phyloP scores from a whole-genome alignment of 345 rosid genomes.

The Cardamine occulta region DNA sequence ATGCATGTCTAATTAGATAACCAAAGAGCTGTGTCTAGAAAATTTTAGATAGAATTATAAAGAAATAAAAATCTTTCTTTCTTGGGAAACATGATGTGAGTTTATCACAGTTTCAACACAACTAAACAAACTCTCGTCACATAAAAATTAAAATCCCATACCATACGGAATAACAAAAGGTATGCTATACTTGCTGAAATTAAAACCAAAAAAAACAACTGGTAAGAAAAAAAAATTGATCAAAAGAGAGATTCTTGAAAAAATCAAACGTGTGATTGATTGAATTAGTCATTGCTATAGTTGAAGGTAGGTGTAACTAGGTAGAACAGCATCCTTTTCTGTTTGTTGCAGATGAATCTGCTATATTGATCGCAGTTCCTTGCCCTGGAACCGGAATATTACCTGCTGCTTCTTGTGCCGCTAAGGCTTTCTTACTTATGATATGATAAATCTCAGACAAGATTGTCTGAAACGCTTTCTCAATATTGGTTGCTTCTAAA shows the following conservation, averaged over 20 bases:
- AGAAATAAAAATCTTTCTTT: neutral
- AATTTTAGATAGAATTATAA: neutral
- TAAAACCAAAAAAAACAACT: neutral
- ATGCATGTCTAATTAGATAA: slow-evolving; percentile 2
- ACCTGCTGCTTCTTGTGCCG: slow-evolving; percentile 67
- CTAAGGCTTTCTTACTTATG: slow-evolving; percentile 73
- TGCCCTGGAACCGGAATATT: slow-evolving; percentile 55
- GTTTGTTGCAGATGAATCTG: slow-evolving; percentile 54
- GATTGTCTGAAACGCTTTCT: slow-evolving; percentile 71
- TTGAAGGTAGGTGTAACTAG: slow-evolving; percentile 31
- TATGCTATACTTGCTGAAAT: slow-evolving; percentile 37
- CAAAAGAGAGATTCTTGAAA: slow-evolving; percentile 5
- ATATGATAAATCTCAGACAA: slow-evolving; percentile 70
- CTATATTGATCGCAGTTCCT: slow-evolving; percentile 68
- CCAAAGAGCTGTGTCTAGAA: too few species aligned
- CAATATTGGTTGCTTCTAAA: slow-evolving; percentile 65
- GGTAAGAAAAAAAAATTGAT: neutral
- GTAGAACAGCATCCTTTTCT: slow-evolving; percentile 69
- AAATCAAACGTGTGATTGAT: slow-evolving; percentile 27
- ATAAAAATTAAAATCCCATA: slow-evolving; percentile 23
- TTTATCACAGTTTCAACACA: slow-evolving; percentile 32
- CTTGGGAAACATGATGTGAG: neutral
- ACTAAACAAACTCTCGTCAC: slow-evolving; percentile 26
- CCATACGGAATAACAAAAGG: neutral
- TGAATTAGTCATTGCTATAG: slow-evolving; percentile 27